Percentiles rank a stretch among this genome's conserved stretches.
Evolutionary conservation across 176 grass and related monocot genomes (phyloP).

Genomic region (Typha latifolia): DNA sequence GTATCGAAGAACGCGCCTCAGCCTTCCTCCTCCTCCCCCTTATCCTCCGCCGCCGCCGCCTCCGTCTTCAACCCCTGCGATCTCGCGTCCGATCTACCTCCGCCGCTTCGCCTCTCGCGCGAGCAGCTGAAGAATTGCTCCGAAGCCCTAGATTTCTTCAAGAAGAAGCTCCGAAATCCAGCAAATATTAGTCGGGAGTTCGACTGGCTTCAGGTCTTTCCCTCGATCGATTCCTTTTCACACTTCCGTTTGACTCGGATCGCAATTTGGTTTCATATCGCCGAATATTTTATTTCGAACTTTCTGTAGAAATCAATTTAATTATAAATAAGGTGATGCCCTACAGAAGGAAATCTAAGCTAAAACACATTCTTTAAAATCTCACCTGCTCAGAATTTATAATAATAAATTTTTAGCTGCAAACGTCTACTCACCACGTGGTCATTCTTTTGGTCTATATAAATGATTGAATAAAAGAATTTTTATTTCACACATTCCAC

Average conservation of each 20-base stretch:
- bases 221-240: background rate
- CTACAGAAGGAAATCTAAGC: too few species aligned
- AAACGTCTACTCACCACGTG: too few species aligned
- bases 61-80: slow-evolving; percentile 23
- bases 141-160: slow-evolving; percentile 39
- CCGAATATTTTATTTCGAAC: too few species aligned
- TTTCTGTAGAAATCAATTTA: too few species aligned
- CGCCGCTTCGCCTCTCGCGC: slow-evolving; percentile 7
- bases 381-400: too few species aligned
- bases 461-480: too few species aligned
- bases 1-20: background rate
- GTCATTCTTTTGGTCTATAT: too few species aligned
- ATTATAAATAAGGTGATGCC: too few species aligned
- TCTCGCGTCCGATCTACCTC: slow-evolving; percentile 9
- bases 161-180: slow-evolving; percentile 34
- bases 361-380: too few species aligned
- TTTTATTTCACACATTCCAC: background rate
- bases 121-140: slow-evolving; percentile 37
- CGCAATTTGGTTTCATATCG: background rate
- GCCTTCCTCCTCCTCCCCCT: background rate
- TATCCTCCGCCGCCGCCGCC: slow-evolving; percentile 9
- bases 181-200: slow-evolving; percentile 35
- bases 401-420: too few species aligned
- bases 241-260: background rate
- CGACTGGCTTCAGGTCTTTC: slow-evolving; percentile 39